Conservation (phyloP, 2,329 filamentous ascomycete genomes). For the Cordyceps cateniannulata region DNA sequence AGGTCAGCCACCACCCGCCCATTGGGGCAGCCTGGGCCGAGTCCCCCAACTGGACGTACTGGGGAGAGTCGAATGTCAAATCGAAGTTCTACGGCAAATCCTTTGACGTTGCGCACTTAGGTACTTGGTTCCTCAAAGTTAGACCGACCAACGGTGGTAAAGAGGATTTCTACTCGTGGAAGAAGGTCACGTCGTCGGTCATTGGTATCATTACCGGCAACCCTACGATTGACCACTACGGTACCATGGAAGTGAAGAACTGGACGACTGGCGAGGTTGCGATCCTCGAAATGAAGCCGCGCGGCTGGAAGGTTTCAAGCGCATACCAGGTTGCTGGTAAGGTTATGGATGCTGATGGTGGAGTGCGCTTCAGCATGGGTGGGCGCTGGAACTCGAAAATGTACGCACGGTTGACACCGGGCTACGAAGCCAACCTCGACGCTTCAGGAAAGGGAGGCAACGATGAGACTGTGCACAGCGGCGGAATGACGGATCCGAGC, state of each 20-base stretch:
- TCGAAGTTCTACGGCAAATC: constrained; percentile 98
- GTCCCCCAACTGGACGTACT: constrained; percentile 92
- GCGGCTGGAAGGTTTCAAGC: constrained; percentile 91
- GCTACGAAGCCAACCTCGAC: constrained; percentile 70
- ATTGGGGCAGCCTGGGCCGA: constrained; percentile 92
- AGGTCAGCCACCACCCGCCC: constrained; percentile 95
- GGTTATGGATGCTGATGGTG: constrained; percentile 71
- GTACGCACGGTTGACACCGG: constrained; percentile 87
- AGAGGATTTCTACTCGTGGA: constrained; percentile 94
- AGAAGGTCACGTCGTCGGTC: constrained; percentile 97
- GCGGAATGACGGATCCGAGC: constrained; percentile 56
- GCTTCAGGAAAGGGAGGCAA: constrained; percentile 40
- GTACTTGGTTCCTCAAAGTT: constrained; percentile 91
- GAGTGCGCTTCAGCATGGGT: constrained; percentile 80
- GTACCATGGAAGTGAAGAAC: constrained; percentile 94
- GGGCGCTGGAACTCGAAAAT: constrained; percentile 97
- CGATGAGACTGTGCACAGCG: constrained; percentile 34
- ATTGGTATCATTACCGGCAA: constrained; percentile 97
- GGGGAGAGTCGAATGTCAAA: constrained; percentile 88
- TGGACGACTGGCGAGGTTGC: constrained; percentile 93
- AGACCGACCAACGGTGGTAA: constrained; percentile 68
- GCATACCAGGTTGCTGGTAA: constrained; percentile 86
- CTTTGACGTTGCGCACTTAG: constrained; percentile 92
- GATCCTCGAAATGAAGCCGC: constrained; percentile 83
- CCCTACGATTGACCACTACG: constrained; percentile 96